A percentile compares a stretch with the other conserved stretches of the same genome.
Conservation (phyloP, 2,329 filamentous ascomycete species). For the Phialophora chinensis region DNA sequence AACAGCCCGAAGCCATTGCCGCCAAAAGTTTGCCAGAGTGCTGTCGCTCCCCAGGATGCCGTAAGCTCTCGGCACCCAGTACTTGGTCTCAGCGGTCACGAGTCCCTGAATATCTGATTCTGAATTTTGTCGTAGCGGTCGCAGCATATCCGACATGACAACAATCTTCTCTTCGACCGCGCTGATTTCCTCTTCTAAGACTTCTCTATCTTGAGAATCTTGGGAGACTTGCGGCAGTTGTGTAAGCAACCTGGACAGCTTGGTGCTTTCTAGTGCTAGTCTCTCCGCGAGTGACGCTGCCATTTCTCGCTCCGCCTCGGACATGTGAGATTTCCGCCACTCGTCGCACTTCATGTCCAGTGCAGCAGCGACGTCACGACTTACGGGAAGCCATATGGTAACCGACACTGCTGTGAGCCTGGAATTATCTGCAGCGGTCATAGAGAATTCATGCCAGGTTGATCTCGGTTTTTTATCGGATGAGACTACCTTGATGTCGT, state of each 20-base stretch:
- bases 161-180: conserved; percentile 95
- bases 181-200: conserved; percentile 91
- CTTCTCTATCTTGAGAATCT: conserved; percentile 79
- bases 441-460: conserved; percentile 99
- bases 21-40: conserved; percentile 90
- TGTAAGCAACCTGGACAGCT: conserved; percentile 85
- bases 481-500: conserved; percentile 95
- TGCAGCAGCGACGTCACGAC: conserved; percentile 79
- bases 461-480: conserved; percentile 90
- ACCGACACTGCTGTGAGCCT: conserved; percentile 91
- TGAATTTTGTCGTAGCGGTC: conserved; percentile 89
- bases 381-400: conserved; percentile 90
- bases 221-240: conserved; percentile 80
- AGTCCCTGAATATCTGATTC: conserved; percentile 97
- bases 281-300: conserved; percentile 89
- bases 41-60: conserved; percentile 87
- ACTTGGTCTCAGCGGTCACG: conserved; percentile 90
- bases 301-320: conserved; percentile 92
- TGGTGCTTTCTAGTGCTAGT: conserved; percentile 83
- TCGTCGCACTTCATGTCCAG: conserved; percentile 76
- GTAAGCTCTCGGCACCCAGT: conserved; percentile 94
- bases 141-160: conserved; percentile 93
- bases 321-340: conserved; percentile 93
- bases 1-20: conserved; percentile 94
- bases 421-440: conserved; percentile 91